These are phyloP conservation scores for Grosmannia clavigera DNA, from an alignment of 2,329 filamentous ascomycete species.

Conservation along the genomic window DNA sequence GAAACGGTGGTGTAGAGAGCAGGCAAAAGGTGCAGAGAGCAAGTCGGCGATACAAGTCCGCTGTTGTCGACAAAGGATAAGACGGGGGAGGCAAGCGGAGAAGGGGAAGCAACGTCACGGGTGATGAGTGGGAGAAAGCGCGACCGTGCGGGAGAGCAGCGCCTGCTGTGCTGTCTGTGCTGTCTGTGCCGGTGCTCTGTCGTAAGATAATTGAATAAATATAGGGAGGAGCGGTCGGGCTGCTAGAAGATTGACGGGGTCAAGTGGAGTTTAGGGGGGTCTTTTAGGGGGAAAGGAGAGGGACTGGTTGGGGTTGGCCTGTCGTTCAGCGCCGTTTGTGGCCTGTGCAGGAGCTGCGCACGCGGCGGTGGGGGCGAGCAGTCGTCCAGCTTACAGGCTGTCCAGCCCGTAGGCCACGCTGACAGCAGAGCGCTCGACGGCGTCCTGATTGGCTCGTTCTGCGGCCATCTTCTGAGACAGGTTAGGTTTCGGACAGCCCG, in stretches of 20 bases:
- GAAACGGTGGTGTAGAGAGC: neutral
- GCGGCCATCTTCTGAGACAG: too few species aligned
- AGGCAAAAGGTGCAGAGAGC: neutral
- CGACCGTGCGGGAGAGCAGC: neutral
- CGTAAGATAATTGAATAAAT: neutral
- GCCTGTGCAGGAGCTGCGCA: too few species aligned
- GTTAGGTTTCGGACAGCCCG: too few species aligned
- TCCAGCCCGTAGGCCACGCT: too few species aligned
- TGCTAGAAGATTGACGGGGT: neutral
- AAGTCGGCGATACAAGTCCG: neutral
- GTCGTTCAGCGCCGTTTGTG: too few species aligned
- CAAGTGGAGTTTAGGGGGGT: too few species aligned
- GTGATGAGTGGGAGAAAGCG: neutral
- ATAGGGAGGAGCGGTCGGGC: neutral
- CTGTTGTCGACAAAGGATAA: neutral
- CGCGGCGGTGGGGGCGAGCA: too few species aligned
- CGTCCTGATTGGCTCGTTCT: too few species aligned
- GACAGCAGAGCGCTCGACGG: too few species aligned
- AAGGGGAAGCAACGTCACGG: constrained; percentile 1
- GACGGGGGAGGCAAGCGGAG: neutral
- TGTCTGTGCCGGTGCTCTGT: neutral
- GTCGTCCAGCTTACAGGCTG: too few species aligned
- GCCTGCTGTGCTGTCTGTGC: neutral
- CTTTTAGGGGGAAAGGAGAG: too few species aligned
- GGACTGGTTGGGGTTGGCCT: too few species aligned